These are phyloP conservation scores for Fraxinus floribunda DNA, from an alignment of 305 asterid genomes.

Conservation along the genomic window DNA sequence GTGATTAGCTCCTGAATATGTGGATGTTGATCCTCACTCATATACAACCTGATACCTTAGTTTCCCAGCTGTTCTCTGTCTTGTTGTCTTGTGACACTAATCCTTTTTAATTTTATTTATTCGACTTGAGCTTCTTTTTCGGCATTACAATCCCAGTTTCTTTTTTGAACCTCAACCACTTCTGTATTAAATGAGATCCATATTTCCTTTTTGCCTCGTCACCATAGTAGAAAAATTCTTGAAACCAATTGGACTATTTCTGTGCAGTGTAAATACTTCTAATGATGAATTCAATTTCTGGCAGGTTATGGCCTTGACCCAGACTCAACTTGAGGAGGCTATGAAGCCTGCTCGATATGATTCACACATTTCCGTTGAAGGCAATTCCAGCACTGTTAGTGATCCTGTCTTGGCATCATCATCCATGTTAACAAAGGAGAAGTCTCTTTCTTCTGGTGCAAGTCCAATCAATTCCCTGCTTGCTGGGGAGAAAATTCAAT, in stretches of 20 bases:
- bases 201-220: slow-evolving; percentile 2
- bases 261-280: slow-evolving; percentile 3
- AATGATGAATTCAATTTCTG: slow-evolving; percentile 28
- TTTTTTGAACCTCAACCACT: background rate
- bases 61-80: background rate
- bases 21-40: background rate
- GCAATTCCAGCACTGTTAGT: slow-evolving; percentile 48
- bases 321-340: slow-evolving; percentile 88
- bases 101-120: background rate
- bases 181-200: slow-evolving; percentile 2
- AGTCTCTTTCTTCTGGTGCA: slow-evolving; percentile 63
- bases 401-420: slow-evolving; percentile 60
- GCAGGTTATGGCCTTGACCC: slow-evolving; percentile 86
- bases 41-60: background rate
- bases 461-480: slow-evolving; percentile 89
- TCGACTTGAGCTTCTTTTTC: background rate
- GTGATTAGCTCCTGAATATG: background rate
- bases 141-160: background rate
- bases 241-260: background rate
- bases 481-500: slow-evolving; percentile 94
- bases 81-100: background rate
- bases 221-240: background rate
- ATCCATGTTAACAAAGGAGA: slow-evolving; percentile 59
- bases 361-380: slow-evolving; percentile 62
- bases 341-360: slow-evolving; percentile 70